Conservation (phyloP, 331 rosid genomes). For the Quercus lobata region DNA sequence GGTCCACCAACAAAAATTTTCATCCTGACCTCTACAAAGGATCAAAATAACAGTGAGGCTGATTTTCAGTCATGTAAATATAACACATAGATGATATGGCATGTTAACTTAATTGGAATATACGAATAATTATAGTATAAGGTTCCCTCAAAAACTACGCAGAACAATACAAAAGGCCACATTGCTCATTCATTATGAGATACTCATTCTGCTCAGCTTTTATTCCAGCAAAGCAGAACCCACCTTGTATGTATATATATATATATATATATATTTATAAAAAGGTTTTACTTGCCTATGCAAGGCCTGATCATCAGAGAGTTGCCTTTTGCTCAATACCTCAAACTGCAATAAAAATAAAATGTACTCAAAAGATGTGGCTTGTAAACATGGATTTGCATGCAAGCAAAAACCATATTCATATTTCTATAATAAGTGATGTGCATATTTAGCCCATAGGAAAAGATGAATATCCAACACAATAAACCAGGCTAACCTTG, state of each 20-base stretch:
- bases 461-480: background rate
- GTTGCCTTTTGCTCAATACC: constrained; percentile 82
- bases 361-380: constrained; percentile 12
- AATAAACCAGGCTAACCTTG: constrained; percentile 53
- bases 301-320: constrained; percentile 90
- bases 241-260: background rate
- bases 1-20: background rate
- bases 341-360: constrained; percentile 54
- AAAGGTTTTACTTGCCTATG: constrained; percentile 59
- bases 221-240: background rate
- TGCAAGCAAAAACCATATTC: background rate
- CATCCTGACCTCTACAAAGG: background rate
- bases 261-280: no score
- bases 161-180: background rate
- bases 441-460: background rate
- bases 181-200: background rate
- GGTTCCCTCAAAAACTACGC: background rate
- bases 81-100: background rate
- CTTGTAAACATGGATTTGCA: background rate
- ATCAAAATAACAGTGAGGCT: background rate
- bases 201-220: background rate
- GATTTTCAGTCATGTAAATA: background rate
- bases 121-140: background rate
- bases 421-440: background rate
- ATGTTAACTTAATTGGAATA: background rate